A percentile compares a stretch with the other conserved stretches of the same genome.
These are phyloP conservation scores for Tylopilus subfusipes DNA, from an alignment of 768 basidiomycete species.

Conservation along the genomic window DNA sequence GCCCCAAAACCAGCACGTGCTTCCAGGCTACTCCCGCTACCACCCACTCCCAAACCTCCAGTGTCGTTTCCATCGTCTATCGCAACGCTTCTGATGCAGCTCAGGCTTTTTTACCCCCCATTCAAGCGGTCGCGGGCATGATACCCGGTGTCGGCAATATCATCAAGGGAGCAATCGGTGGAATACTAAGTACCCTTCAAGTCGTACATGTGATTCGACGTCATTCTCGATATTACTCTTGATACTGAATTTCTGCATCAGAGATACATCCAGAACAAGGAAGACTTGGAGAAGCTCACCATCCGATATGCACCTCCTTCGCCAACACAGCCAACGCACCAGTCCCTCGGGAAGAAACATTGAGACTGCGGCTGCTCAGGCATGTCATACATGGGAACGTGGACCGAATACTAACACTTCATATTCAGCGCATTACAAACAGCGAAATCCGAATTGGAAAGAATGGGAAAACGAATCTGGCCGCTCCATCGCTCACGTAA, in stretches of 20 bases:
- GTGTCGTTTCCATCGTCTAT: too few species aligned
- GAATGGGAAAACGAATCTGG: not conserved
- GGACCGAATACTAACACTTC: not conserved
- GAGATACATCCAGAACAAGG: conserved; percentile 6
- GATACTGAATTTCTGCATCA: not conserved
- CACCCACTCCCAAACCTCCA: too few species aligned
- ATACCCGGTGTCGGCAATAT: not conserved
- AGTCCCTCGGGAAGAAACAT: not conserved
- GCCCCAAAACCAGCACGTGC: too few species aligned
- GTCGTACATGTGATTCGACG: conserved; percentile 2
- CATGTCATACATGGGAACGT: not conserved
- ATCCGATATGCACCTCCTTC: not conserved
- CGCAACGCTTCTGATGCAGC: not conserved
- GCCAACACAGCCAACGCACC: not conserved
- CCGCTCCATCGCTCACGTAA: not conserved
- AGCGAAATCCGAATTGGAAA: not conserved
- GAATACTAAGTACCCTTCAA: not conserved
- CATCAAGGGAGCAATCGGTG: not conserved
- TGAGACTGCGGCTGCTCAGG: not conserved
- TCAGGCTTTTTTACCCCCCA: conserved; percentile 2
- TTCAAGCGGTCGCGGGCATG: not conserved
- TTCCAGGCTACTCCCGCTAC: too few species aligned
- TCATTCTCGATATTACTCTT: not conserved
- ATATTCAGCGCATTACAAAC: not conserved
- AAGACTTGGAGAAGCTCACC: not conserved